phyloP scores from a whole-genome alignment of 2,329 filamentous ascomycete species.

The Dichotomopilus funicola region DNA sequence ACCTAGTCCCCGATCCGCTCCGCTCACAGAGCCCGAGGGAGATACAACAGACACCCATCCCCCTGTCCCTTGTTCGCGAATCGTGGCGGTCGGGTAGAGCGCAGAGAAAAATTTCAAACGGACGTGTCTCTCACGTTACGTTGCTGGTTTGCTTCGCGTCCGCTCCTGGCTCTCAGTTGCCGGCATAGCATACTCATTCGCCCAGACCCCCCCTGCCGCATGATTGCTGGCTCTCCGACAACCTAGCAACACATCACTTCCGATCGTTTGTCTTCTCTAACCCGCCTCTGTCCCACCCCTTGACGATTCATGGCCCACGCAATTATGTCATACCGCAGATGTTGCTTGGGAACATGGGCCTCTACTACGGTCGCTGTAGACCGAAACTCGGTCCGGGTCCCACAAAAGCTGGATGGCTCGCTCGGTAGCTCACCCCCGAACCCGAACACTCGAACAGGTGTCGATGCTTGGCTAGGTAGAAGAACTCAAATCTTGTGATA shows the following conservation, averaged over 20 bases:
- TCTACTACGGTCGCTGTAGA: not conserved
- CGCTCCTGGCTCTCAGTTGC: not conserved
- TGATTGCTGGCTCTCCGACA: slow-evolving; percentile 9
- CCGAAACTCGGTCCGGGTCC: no score
- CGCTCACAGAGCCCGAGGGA: not conserved
- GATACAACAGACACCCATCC: not conserved
- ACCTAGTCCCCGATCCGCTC: not conserved
- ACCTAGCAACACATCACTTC: slow-evolving; percentile 14
- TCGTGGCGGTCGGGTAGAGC: not conserved
- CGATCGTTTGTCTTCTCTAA: slow-evolving; percentile 14
- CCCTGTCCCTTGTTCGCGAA: not conserved
- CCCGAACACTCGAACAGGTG: slow-evolving; percentile 4
- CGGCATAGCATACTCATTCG: slow-evolving; percentile 9
- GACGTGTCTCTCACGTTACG: not conserved
- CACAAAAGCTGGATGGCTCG: slow-evolving; percentile 7
- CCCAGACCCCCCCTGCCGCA: slow-evolving; percentile 15
- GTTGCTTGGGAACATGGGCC: slow-evolving; percentile 5
- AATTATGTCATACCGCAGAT: slow-evolving; percentile 20
- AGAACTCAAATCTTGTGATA: slow-evolving; percentile 15
- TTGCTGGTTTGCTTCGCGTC: not conserved
- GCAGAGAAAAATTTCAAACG: not conserved
- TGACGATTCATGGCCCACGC: slow-evolving; percentile 6
- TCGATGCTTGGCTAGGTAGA: slow-evolving; percentile 15
- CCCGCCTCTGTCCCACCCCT: slow-evolving; percentile 7
- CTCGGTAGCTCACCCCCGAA: slow-evolving; percentile 8